phyloP scores from a whole-genome alignment of 169 alveolate species.

The Plasmodium vinckei region DNA sequence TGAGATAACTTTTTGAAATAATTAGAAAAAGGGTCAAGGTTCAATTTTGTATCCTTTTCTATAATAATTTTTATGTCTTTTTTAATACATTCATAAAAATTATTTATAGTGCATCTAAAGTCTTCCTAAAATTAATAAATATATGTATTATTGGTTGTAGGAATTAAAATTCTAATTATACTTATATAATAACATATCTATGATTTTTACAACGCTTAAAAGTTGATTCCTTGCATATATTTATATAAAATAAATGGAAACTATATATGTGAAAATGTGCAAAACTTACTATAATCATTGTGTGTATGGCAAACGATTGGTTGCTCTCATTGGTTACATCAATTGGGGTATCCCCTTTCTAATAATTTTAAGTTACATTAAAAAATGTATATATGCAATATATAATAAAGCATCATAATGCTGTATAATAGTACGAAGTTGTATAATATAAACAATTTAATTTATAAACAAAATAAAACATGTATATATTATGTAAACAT shows the following conservation, averaged over 20 bases:
- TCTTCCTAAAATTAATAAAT: slow-evolving; percentile 45
- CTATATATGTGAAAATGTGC: not conserved
- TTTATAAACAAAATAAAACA: too few species aligned
- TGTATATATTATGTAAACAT: too few species aligned
- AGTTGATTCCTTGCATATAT: not conserved
- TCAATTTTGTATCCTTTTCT: slow-evolving; percentile 22
- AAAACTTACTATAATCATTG: slow-evolving; percentile 58
- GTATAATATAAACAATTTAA: too few species aligned
- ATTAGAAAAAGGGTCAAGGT: slow-evolving; percentile 43
- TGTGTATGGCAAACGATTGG: slow-evolving; percentile 23
- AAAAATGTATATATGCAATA: too few species aligned
- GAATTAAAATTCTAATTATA: not conserved
- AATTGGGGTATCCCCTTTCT: slow-evolving; percentile 18
- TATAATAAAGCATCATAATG: too few species aligned
- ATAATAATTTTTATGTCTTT: slow-evolving; percentile 46
- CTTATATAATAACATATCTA: too few species aligned
- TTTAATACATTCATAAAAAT: slow-evolving; percentile 68
- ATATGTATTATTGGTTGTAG: not conserved
- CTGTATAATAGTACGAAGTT: too few species aligned
- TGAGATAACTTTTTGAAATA: slow-evolving; percentile 52
- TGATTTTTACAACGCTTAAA: not conserved
- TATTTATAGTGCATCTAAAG: slow-evolving; percentile 26
- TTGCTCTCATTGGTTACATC: slow-evolving; percentile 13
- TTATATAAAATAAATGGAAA: not conserved
- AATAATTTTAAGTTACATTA: not conserved